Evolutionary conservation across 1,284 basidiomycete genomes (phyloP).

Genomic region (Ceraceosorus guamensis): DNA sequence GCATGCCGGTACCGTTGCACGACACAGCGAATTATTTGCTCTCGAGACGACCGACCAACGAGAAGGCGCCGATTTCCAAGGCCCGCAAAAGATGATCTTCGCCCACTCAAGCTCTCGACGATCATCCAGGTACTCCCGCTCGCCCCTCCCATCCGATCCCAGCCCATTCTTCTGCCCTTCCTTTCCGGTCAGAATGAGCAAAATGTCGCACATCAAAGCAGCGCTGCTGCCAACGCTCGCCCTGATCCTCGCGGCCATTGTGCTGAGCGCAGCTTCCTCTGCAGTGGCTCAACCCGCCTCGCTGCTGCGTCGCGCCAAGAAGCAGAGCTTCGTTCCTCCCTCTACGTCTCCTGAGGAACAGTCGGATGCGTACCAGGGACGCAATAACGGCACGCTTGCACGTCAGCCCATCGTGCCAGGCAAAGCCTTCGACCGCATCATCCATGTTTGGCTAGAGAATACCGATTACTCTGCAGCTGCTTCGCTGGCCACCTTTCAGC

Average conservation of each 20-base stretch:
- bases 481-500: conserved; percentile 52
- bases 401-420: conserved; percentile 51
- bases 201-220: too few species aligned
- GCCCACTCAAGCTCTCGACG: too few species aligned
- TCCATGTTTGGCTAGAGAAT: conserved; percentile 58
- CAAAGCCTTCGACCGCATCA: conserved; percentile 56
- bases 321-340: conserved; percentile 51
- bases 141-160: too few species aligned
- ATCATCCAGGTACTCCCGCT: too few species aligned
- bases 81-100: too few species aligned
- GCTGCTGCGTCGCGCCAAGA: conserved; percentile 52
- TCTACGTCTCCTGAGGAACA: conserved; percentile 47
- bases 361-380: conserved; percentile 50
- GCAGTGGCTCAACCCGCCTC: conserved; percentile 81
- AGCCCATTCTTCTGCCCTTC: too few species aligned
- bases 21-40: too few species aligned
- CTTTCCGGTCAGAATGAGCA: too few species aligned
- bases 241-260: conserved; percentile 81
- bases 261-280: conserved; percentile 74
- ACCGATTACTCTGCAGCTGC: conserved; percentile 53
- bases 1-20: too few species aligned
- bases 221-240: conserved; percentile 47
- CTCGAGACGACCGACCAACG: too few species aligned
- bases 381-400: conserved; percentile 51
- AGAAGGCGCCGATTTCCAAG: too few species aligned